These are phyloP conservation scores for Ocimum tenuiflorum DNA, from an alignment of 257 asterid genomes.

Conservation along the genomic window DNA sequence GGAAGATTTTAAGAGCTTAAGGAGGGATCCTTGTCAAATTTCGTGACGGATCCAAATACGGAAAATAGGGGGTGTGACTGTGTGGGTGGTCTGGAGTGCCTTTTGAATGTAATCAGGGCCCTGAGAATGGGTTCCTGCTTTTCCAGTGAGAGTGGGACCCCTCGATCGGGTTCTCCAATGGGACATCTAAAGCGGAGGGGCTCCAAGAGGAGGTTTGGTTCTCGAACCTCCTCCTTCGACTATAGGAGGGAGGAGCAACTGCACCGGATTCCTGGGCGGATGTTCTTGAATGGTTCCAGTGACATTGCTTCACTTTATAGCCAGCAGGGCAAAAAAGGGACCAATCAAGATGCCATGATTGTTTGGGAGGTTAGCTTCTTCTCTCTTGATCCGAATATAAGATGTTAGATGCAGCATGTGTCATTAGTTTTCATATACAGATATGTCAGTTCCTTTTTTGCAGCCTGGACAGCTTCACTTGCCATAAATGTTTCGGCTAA, in stretches of 20 bases:
- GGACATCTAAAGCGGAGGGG: slow-evolving; percentile 41
- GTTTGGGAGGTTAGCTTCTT: slow-evolving; percentile 84
- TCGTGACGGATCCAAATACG: slow-evolving; percentile 59
- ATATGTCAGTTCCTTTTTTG: neutral
- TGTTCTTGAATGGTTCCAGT: slow-evolving; percentile 76
- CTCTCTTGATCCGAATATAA: slow-evolving; percentile 7
- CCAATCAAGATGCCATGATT: slow-evolving; percentile 94
- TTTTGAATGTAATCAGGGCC: slow-evolving; percentile 79
- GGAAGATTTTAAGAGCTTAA: slow-evolving; percentile 14
- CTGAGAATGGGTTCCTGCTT: slow-evolving; percentile 98
- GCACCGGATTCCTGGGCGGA: slow-evolving; percentile 67
- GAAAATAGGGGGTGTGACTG: slow-evolving; percentile 56
- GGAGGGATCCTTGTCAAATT: slow-evolving; percentile 14
- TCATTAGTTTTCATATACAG: neutral
- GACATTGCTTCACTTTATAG: slow-evolving; percentile 70
- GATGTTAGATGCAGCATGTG: neutral
- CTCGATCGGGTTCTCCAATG: slow-evolving; percentile 59
- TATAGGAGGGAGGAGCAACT: slow-evolving; percentile 53
- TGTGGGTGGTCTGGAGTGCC: slow-evolving; percentile 82
- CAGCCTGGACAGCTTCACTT: neutral
- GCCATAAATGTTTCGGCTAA: neutral
- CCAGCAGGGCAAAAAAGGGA: slow-evolving; percentile 89
- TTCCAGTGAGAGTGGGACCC: slow-evolving; percentile 79
- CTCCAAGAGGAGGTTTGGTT: slow-evolving; percentile 37
- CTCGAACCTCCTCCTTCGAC: slow-evolving; percentile 64